Evolutionary conservation across 2,329 filamentous ascomycete genomes (phyloP).

Genomic region (Madurella fahalii): DNA sequence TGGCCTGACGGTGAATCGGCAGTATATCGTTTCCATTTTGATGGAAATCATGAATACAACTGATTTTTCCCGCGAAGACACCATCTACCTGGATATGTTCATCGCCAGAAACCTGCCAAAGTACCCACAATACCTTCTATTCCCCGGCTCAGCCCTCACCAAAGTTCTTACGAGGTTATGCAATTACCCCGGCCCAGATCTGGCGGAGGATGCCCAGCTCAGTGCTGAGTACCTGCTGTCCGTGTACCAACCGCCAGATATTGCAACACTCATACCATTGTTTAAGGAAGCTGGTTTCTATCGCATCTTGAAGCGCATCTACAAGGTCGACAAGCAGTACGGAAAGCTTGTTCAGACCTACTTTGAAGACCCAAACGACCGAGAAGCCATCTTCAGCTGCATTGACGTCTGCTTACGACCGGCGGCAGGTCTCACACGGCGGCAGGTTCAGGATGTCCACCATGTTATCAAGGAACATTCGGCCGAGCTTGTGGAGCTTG

Average conservation of each 20-base stretch:
- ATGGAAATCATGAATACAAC: constrained; percentile 81
- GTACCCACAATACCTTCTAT: constrained; percentile 89
- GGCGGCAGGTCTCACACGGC: constrained; percentile 58
- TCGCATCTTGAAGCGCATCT: constrained; percentile 85
- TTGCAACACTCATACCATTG: constrained; percentile 68
- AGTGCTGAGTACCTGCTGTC: constrained; percentile 94
- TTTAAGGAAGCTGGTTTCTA: constrained; percentile 81
- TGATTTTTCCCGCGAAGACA: constrained; percentile 74
- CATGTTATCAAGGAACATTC: constrained; percentile 62
- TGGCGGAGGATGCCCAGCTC: constrained; percentile 92
- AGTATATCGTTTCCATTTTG: constrained; percentile 88
- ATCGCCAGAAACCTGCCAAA: constrained; percentile 93
- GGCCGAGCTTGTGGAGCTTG: constrained; percentile 60
- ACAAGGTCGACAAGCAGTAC: constrained; percentile 74
- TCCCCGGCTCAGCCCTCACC: constrained; percentile 81
- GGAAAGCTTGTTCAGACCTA: constrained; percentile 73
- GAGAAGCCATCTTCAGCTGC: constrained; percentile 71
- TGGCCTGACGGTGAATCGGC: constrained; percentile 73
- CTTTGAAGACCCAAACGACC: constrained; percentile 79
- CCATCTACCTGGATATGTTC: constrained; percentile 97
- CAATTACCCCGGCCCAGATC: constrained; percentile 71
- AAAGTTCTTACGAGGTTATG: constrained; percentile 79
- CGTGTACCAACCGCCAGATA: constrained; percentile 83
- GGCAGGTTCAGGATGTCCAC: constrained; percentile 70
- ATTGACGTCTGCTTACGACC: constrained; percentile 70